phyloP scores from a whole-genome alignment of 805 yeast species.

The Candida xyloterini region DNA sequence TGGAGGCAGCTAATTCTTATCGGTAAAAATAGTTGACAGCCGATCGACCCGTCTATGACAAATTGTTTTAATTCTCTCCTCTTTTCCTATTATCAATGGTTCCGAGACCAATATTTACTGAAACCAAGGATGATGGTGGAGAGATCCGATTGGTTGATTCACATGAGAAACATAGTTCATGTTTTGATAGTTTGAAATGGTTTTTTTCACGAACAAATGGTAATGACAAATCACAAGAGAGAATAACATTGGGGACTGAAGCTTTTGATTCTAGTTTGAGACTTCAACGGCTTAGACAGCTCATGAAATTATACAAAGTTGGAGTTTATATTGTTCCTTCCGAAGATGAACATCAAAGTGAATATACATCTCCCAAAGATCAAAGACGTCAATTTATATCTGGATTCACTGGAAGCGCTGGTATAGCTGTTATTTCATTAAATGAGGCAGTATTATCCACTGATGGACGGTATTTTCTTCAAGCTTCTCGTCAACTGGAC shows the following conservation, averaged over 20 bases:
- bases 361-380: constrained; percentile 79
- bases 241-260: neutral
- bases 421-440: constrained; percentile 77
- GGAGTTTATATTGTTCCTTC: constrained; percentile 60
- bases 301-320: constrained; percentile 44
- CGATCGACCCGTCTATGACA: constrained; percentile 2
- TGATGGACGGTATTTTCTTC: constrained; percentile 92
- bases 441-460: constrained; percentile 77
- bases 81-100: constrained; percentile 8
- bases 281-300: constrained; percentile 37
- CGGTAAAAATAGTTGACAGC: neutral
- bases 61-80: neutral
- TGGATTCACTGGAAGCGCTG: constrained; percentile 93
- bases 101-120: constrained; percentile 8
- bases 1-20: neutral
- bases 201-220: constrained; percentile 12
- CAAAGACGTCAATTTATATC: constrained; percentile 79
- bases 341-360: constrained; percentile 93
- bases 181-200: constrained; percentile 19
- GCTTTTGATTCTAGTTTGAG: constrained; percentile 35
- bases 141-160: constrained; percentile 16
- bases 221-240: neutral
- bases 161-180: constrained; percentile 17
- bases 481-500: constrained; percentile 83
- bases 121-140: constrained; percentile 13